Evolutionary conservation across 2,329 filamentous ascomycete genomes (phyloP).

Genomic region (Colletotrichum abscissum): DNA sequence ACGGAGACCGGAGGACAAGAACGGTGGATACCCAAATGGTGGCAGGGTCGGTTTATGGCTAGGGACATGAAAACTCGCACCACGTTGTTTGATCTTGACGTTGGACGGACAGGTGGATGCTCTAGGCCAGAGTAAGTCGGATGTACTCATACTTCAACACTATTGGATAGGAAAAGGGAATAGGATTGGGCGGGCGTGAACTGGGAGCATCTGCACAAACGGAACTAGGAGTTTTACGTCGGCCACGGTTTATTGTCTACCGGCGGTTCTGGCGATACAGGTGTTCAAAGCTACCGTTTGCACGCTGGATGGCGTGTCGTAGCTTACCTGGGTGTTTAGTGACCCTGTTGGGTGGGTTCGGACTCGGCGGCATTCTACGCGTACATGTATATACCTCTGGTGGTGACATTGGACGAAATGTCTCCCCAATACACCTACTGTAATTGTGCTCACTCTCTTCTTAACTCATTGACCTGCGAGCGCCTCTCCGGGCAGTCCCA

Average conservation of each 20-base stretch:
- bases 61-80: background rate
- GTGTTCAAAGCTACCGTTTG: background rate
- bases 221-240: background rate
- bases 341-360: too few relatives aligned
- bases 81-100: background rate
- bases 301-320: background rate
- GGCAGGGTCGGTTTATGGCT: slow-evolving; percentile 35
- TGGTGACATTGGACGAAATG: too few relatives aligned
- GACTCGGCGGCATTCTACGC: too few relatives aligned
- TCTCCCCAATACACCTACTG: too few relatives aligned
- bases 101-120: background rate
- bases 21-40: slow-evolving; percentile 24
- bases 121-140: background rate
- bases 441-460: too few relatives aligned
- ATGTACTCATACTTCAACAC: slow-evolving; percentile 14
- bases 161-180: background rate
- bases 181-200: background rate
- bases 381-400: too few relatives aligned
- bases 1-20: slow-evolving; percentile 19
- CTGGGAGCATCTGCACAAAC: background rate
- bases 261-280: background rate
- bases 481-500: too few relatives aligned
- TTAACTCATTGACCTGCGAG: too few relatives aligned
- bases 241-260: background rate
- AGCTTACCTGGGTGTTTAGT: too few relatives aligned